A percentile compares a stretch with the other conserved stretches of the same genome.
Conservation (phyloP, 1,139 yeast genomes). For the Pichia sp. region DNA sequence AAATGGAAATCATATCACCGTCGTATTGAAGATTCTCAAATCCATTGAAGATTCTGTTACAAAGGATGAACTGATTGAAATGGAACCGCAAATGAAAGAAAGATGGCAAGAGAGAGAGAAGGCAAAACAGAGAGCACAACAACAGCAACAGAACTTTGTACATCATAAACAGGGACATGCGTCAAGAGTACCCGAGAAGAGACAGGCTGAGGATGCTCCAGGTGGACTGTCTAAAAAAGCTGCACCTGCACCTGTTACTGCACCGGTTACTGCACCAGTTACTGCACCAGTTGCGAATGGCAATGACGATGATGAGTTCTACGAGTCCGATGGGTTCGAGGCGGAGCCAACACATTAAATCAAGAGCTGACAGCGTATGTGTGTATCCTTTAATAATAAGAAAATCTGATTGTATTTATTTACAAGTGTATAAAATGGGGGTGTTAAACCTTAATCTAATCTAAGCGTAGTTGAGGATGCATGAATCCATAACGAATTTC, state of each 20-base stretch:
- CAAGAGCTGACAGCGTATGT: no score
- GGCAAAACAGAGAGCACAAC: constrained; percentile 14
- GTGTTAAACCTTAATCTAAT: background rate
- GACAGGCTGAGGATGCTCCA: constrained; percentile 3
- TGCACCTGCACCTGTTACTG: no score
- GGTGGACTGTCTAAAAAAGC: constrained; percentile 3
- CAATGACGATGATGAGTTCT: constrained; percentile 23
- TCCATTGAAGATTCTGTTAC: constrained; percentile 85
- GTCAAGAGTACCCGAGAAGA: background rate
- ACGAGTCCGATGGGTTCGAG: constrained; percentile 31
- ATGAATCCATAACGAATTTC: constrained; percentile 49
- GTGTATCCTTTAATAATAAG: no score
- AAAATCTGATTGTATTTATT: background rate
- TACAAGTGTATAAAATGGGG: background rate
- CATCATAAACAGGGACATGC: constrained; percentile 10
- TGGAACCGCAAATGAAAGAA: constrained; percentile 37
- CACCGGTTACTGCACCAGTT: no score
- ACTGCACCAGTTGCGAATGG: no score
- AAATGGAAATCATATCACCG: constrained; percentile 77
- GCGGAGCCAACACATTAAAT: no score
- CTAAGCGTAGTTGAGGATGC: constrained; percentile 28
- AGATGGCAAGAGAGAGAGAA: constrained; percentile 43
- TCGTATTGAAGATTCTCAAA: constrained; percentile 73
- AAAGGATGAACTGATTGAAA: constrained; percentile 60
- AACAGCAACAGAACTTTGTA: constrained; percentile 17